Base-by-base conservation (phyloP, 306 rosid species). In the Quercus alba region DNA sequence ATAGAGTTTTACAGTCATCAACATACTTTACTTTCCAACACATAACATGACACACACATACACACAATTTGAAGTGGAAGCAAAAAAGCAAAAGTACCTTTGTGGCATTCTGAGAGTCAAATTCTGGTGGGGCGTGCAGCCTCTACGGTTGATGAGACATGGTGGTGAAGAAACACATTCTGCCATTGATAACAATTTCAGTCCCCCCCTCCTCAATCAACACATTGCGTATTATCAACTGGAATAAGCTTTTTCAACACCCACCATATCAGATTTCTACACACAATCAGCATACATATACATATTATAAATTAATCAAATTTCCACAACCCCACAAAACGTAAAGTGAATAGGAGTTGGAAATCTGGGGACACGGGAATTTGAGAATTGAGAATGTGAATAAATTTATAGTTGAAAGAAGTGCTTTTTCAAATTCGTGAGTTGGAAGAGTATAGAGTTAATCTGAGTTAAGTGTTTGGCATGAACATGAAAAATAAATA, bases 101-200 rank as follows among this genome's bases (percentile, higher is more conserved):
- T 78, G 83, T 62, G 72, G 52, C 3, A 77, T 62, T 68, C 78
- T 79, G 75, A 87, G 66, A 69, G 70, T 81, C 7, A 80, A 31
- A 74, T 72, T 72, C 46, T 41, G 46, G 70, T 67, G 75, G 68
- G 73, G 75, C 25, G 82, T 26, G 62, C 79, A 77, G 44, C 74
- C 77, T 71, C 82, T 84, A 56, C 62, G 78, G 51, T 28, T 31
- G 76, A 78, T 21, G 13, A 75, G 75, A 82, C 80, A 86, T 62
- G 88, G 78, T 20, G 91, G 83, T 20, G 90, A 85, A 49, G 89
- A 83, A 82, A 91, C 88, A 74, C 81, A 90, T 78, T 90, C 94
- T 51, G 91, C 94, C 98, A 94, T 94, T 59, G 73, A 25, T 78
- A 52, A 57, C 67, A 76, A 38, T 23, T 59, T 41, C 54, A 62